These are phyloP conservation scores for Jackrogersella minutella DNA, from an alignment of 495 filamentous ascomycete genomes.

Conservation along the genomic window DNA sequence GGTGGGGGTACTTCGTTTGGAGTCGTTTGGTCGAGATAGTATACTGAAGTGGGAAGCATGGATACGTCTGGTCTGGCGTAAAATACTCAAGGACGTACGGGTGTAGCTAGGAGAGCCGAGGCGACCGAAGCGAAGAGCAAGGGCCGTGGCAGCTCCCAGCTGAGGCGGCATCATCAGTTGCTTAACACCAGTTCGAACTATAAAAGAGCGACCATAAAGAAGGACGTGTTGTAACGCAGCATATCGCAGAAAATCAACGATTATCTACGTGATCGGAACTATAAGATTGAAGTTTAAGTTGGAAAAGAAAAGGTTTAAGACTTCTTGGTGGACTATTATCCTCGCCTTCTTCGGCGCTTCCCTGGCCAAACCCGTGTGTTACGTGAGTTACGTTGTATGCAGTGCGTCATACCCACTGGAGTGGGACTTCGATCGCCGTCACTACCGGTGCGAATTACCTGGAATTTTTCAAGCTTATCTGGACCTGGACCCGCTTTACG, in stretches of 20 bases:
- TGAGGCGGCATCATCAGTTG: conserved; percentile 24
- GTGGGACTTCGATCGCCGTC: conserved; percentile 24
- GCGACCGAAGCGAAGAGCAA: conserved; percentile 28
- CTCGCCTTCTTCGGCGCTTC: conserved; percentile 30
- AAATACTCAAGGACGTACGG: conserved; percentile 5
- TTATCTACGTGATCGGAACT: background rate
- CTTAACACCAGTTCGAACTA: conserved; percentile 1
- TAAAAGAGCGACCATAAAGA: conserved; percentile 23
- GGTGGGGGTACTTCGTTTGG: conserved; percentile 14
- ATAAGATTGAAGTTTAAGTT: conserved; percentile 2
- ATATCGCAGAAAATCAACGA: background rate
- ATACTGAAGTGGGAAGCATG: conserved; percentile 28
- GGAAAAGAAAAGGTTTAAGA: background rate
- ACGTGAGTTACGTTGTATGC: conserved; percentile 23
- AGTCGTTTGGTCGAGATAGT: conserved; percentile 26
- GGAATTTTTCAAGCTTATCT: conserved; percentile 16
- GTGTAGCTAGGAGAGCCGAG: conserved; percentile 30
- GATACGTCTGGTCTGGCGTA: conserved; percentile 17
- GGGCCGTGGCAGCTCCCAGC: conserved; percentile 30
- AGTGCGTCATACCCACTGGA: conserved; percentile 34
- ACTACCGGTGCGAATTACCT: conserved; percentile 16
- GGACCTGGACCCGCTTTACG: conserved; percentile 4
- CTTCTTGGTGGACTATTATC: conserved; percentile 1
- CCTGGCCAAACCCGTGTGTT: conserved; percentile 30
- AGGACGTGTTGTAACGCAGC: conserved; percentile 8